A percentile compares a stretch with the other conserved stretches of the same genome.
Conservation (phyloP, 345 rosid genomes). For the Melaleuca alternifolia region DNA sequence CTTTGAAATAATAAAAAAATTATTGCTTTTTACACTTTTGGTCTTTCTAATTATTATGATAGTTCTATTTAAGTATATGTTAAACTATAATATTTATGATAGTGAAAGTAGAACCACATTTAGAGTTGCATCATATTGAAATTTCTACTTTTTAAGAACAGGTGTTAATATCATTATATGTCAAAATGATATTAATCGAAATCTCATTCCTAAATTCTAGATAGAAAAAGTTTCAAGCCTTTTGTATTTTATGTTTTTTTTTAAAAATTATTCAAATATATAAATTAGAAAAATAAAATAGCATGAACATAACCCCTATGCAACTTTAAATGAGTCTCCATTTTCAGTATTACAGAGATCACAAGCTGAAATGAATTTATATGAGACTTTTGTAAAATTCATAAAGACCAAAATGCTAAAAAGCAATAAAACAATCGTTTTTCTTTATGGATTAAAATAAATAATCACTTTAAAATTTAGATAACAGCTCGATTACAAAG, state of each 20-base stretch:
- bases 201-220: not conserved
- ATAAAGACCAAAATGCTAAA: not conserved
- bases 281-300: not conserved
- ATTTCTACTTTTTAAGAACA: not conserved
- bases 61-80: not conserved
- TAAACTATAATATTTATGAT: not conserved
- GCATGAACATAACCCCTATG: not conserved
- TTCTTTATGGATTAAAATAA: not conserved
- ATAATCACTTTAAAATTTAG: accelerated
- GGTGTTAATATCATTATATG: not conserved
- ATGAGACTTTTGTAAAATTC: not conserved
- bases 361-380: not conserved
- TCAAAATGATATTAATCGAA: not conserved
- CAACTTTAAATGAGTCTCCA: not conserved
- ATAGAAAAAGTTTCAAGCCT: not conserved
- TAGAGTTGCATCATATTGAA: not conserved
- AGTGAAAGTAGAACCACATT: not conserved
- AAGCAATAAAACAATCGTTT: not conserved
- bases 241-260: not conserved
- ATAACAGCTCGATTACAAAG: accelerated
- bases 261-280: not conserved
- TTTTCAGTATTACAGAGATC: not conserved
- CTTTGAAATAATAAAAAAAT: not conserved
- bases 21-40: not conserved
- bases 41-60: not conserved